Percentiles rank a stretch among this genome's conserved stretches.
These are phyloP conservation scores for Candolleomyces efflorescens DNA, from an alignment of 768 basidiomycete species.

Conservation along the genomic window DNA sequence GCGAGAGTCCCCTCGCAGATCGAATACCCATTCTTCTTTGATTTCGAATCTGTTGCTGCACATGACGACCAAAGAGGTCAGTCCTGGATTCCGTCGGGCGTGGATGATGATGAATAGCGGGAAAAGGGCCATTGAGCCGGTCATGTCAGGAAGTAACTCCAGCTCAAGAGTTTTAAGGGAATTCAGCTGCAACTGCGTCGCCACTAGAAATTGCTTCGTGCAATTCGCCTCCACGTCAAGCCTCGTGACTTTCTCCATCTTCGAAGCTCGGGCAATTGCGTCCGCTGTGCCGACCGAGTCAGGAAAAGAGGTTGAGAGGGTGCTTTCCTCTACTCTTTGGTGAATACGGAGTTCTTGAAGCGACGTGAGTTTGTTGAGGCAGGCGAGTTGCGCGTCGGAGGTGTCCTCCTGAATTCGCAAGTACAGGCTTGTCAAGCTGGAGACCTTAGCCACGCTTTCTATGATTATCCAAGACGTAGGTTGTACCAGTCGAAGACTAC, in stretches of 20 bases:
- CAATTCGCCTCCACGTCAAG: background rate
- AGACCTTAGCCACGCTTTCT: background rate
- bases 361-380: background rate
- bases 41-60: background rate
- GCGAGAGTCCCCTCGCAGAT: background rate
- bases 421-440: background rate
- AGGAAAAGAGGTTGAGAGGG: background rate
- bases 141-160: background rate
- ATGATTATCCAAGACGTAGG: background rate
- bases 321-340: background rate
- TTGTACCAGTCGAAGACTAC: background rate
- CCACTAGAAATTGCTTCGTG: background rate
- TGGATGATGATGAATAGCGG: background rate
- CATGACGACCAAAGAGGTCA: background rate
- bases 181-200: background rate
- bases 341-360: background rate
- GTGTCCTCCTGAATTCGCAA: background rate
- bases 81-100: background rate
- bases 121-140: background rate
- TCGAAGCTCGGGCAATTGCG: background rate
- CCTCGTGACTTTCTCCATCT: background rate
- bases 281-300: background rate
- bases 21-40: background rate
- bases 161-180: background rate
- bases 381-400: background rate